These are phyloP conservation scores for Periconia sp. DNA, from an alignment of 2,329 filamentous ascomycete species.

Conservation along the genomic window DNA sequence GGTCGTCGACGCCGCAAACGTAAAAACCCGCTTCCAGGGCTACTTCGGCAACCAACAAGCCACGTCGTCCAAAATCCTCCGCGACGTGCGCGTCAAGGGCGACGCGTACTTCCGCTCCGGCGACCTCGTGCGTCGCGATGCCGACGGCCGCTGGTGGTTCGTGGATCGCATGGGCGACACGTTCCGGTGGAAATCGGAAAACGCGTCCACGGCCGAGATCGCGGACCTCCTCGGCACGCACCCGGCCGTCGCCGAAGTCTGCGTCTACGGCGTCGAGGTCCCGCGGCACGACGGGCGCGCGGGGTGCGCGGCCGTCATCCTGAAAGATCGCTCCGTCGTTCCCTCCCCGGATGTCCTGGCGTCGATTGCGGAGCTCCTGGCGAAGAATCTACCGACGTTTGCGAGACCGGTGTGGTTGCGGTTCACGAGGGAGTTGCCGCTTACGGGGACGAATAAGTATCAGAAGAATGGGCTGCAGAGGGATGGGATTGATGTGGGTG, in stretches of 20 bases:
- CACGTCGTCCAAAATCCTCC: conserved; percentile 34
- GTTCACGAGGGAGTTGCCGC: conserved; percentile 42
- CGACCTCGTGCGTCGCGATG: conserved; percentile 36
- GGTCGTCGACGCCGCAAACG: conserved; percentile 39
- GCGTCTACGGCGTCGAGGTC: conserved; percentile 50
- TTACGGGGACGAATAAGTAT: conserved; percentile 52
- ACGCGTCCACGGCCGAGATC: conserved; percentile 50
- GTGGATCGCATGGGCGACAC: conserved; percentile 44
- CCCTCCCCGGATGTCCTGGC: conserved; percentile 17
- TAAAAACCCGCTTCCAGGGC: conserved; percentile 59
- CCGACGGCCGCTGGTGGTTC: conserved; percentile 39
- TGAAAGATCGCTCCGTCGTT: conserved; percentile 15
- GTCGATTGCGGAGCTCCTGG: conserved; percentile 39
- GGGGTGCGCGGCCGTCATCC: conserved; percentile 47
- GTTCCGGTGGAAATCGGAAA: conserved; percentile 49
- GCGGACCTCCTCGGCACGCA: conserved; percentile 44
- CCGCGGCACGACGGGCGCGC: conserved; percentile 48
- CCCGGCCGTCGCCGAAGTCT: conserved; percentile 43
- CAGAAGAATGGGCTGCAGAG: conserved; percentile 46
- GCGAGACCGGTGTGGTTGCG: conserved; percentile 50
- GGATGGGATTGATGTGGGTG: conserved; percentile 46
- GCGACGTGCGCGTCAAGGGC: conserved; percentile 36
- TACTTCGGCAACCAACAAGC: conserved; percentile 58
- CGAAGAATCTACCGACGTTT: conserved; percentile 44
- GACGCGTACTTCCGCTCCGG: conserved; percentile 44